These are phyloP conservation scores for Babesia ovis DNA, from an alignment of 169 alveolate genomes.

Conservation along the genomic window DNA sequence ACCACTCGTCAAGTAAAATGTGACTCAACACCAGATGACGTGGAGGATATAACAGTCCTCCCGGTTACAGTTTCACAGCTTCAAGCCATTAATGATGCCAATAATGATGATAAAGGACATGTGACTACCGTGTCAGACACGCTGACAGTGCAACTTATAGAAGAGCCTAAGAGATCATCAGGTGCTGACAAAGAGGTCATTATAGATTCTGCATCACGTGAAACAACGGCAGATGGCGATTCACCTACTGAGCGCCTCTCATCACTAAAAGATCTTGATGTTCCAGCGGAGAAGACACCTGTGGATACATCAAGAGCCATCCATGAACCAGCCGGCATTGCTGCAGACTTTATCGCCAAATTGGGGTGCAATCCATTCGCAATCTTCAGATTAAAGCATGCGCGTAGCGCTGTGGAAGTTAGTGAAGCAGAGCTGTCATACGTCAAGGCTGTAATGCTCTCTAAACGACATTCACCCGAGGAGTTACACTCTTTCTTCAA, in stretches of 20 bases:
- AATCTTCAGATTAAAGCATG: conserved; percentile 14
- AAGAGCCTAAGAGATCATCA: background rate
- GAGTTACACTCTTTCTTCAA: conserved; percentile 37
- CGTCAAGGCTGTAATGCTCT: conserved; percentile 25
- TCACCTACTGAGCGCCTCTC: background rate
- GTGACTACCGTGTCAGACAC: background rate
- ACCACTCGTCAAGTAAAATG: background rate
- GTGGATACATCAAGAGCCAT: background rate
- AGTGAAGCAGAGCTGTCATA: conserved; percentile 28
- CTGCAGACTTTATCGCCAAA: background rate
- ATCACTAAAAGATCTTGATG: conserved; percentile 8
- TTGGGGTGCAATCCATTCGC: conserved; percentile 13
- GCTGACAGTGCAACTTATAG: conserved; percentile 15
- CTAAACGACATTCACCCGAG: conserved; percentile 22
- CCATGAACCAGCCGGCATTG: background rate
- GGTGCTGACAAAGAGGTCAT: background rate
- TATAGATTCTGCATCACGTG: background rate
- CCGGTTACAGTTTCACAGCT: background rate
- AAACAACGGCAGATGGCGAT: conserved; percentile 12
- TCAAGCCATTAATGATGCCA: too few relatives aligned
- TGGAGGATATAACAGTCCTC: background rate
- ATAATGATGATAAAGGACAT: too few relatives aligned
- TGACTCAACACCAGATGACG: background rate
- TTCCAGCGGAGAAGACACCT: background rate
- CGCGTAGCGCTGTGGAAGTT: conserved; percentile 25